These are phyloP conservation scores for Neofusicoccum kwambonambiense DNA, from an alignment of 2,329 filamentous ascomycete species.

Conservation along the genomic window DNA sequence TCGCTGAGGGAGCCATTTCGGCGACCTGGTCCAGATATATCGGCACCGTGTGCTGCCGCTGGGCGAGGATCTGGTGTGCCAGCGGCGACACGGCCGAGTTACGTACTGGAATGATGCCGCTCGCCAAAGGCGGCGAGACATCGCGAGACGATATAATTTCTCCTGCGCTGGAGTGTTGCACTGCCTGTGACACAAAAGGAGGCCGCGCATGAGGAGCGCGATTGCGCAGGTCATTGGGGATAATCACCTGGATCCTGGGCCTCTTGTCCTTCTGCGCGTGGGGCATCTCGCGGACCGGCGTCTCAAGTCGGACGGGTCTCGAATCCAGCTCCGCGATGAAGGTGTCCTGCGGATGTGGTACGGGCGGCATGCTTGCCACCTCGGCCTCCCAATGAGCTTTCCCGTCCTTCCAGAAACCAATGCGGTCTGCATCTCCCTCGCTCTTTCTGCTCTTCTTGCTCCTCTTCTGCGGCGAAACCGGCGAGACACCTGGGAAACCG, in stretches of 20 bases:
- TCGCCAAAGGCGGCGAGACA: slow-evolving; percentile 33
- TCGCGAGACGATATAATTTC: slow-evolving; percentile 21
- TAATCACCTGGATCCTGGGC: slow-evolving; percentile 38
- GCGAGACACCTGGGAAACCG: background rate
- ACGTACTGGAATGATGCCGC: slow-evolving; percentile 20
- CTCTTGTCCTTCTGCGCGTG: slow-evolving; percentile 20
- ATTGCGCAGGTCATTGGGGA: slow-evolving; percentile 28
- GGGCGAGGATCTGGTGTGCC: slow-evolving; percentile 2
- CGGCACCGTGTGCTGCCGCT: slow-evolving; percentile 10
- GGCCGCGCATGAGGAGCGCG: slow-evolving; percentile 27
- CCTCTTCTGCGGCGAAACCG: slow-evolving; percentile 18
- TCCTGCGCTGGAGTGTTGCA: slow-evolving; percentile 10
- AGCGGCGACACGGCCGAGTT: slow-evolving; percentile 25
- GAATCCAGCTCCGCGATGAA: slow-evolving; percentile 17
- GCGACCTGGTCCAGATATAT: slow-evolving; percentile 6
- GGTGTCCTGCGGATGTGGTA: slow-evolving; percentile 15
- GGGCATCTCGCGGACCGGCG: slow-evolving; percentile 18
- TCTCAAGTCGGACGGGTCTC: background rate
- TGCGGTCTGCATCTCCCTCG: slow-evolving; percentile 27
- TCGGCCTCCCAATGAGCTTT: slow-evolving; percentile 40
- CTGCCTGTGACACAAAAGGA: slow-evolving; percentile 24
- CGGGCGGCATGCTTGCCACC: slow-evolving; percentile 2
- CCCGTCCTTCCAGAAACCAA: slow-evolving; percentile 48
- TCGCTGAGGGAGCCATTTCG: background rate
- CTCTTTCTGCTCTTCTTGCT: background rate